Evolutionary conservation across 2,329 filamentous ascomycete genomes (phyloP).

Genomic region (Raffaelea arxii): DNA sequence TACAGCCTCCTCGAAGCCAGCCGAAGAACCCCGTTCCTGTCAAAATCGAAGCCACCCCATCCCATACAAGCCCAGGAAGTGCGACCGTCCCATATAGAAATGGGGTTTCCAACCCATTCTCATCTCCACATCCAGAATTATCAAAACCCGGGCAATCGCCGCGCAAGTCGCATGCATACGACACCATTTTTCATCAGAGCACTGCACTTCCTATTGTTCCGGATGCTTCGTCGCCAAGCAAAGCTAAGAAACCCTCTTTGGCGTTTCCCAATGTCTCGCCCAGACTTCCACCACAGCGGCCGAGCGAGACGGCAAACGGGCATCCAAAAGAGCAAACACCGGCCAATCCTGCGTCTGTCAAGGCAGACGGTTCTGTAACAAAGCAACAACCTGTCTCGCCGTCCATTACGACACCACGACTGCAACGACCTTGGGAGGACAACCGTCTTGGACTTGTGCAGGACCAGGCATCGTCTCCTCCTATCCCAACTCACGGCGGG

Average conservation of each 20-base stretch:
- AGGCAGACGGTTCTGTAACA: neutral
- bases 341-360: no score
- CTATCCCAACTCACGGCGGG: conserved; percentile 34
- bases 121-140: conserved; percentile 31
- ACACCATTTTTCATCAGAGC: conserved; percentile 24
- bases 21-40: conserved; percentile 5
- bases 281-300: no score
- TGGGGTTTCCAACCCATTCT: conserved; percentile 28
- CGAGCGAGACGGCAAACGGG: no score
- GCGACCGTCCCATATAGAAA: no score
- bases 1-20: conserved; percentile 1
- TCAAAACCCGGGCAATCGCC: conserved; percentile 30
- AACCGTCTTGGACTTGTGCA: conserved; percentile 16
- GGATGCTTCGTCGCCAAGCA: neutral
- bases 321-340: no score
- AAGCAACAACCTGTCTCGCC: conserved; percentile 15
- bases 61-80: no score
- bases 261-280: no score
- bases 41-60: conserved; percentile 1
- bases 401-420: conserved; percentile 19
- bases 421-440: conserved; percentile 10
- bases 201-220: conserved; percentile 17
- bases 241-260: conserved; percentile 12
- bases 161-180: conserved; percentile 28
- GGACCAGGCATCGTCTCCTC: conserved; percentile 25